Conservation (phyloP, 73 alveolate species). For the Paramecium octaurelia region DNA sequence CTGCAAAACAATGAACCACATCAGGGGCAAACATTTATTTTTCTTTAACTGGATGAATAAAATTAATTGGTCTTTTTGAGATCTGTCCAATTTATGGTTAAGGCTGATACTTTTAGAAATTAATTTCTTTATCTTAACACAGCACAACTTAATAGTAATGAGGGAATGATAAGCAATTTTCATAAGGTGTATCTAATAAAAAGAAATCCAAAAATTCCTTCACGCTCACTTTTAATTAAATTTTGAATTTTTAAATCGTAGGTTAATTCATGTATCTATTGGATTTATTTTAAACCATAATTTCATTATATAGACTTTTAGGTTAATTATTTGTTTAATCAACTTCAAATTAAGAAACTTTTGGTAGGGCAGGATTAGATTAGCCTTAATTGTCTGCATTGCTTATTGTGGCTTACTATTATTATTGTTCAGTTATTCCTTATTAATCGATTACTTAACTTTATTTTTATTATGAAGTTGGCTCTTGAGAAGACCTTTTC, state of each 20-base stretch:
- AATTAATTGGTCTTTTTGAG: slow-evolving; percentile 5
- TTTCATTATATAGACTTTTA: neutral
- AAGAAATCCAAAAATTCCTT: neutral
- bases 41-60: slow-evolving; percentile 58
- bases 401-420: neutral
- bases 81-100: neutral
- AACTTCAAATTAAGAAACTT: neutral
- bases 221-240: neutral
- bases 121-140: neutral
- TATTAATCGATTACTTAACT: neutral
- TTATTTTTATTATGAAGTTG: neutral
- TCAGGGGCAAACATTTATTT: slow-evolving; percentile 57
- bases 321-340: neutral
- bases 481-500: neutral
- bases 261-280: neutral
- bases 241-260: neutral
- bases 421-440: neutral
- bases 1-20: slow-evolving; percentile 18
- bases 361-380: neutral
- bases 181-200: slow-evolving; percentile 12
- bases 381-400: neutral
- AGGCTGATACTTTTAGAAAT: neutral
- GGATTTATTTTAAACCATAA: neutral
- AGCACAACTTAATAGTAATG: neutral
- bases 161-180: neutral